Conservation (phyloP, 2,329 filamentous ascomycete species). For the Paecilomyces niveus region DNA sequence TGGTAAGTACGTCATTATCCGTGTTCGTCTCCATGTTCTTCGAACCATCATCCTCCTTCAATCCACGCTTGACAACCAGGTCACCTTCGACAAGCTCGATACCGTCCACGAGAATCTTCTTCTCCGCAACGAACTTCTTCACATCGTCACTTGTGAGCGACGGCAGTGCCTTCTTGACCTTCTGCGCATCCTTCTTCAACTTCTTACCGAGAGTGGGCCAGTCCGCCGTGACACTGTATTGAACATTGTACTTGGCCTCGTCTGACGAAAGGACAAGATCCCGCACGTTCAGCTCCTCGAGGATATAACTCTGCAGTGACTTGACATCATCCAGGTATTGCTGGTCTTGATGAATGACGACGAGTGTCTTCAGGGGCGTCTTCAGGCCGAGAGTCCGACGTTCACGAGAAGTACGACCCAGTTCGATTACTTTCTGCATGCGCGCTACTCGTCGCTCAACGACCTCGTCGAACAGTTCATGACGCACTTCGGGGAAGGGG, state of each 20-base stretch:
- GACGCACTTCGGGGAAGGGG: conserved; percentile 76
- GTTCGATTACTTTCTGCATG: conserved; percentile 95
- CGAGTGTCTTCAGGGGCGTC: conserved; percentile 79
- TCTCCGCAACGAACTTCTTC: conserved; percentile 65
- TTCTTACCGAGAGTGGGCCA: conserved; percentile 96
- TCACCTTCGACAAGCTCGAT: conserved; percentile 78
- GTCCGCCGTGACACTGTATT: conserved; percentile 83
- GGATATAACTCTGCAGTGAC: conserved; percentile 80
- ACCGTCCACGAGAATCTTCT: conserved; percentile 74
- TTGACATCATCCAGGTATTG: conserved; percentile 81
- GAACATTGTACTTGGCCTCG: conserved; percentile 84
- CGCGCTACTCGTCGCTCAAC: conserved; percentile 80
- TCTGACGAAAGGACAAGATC: conserved; percentile 79
- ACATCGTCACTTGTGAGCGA: conserved; percentile 71
- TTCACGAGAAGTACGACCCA: conserved; percentile 80
- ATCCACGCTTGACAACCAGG: conserved; percentile 69
- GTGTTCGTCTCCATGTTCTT: conserved; percentile 79
- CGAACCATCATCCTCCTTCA: conserved; percentile 64
- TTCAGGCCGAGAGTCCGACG: conserved; percentile 78
- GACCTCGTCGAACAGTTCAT: conserved; percentile 78
- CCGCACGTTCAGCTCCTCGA: conserved; percentile 83
- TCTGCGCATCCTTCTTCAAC: conserved; percentile 87
- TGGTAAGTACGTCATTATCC: conserved; percentile 81
- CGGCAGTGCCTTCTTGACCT: conserved; percentile 86
- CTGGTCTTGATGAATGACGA: conserved; percentile 78